A percentile compares a stretch with the other conserved stretches of the same genome.
These are phyloP conservation scores for Candida peoriensis DNA, from an alignment of 805 yeast genomes.

Conservation along the genomic window DNA sequence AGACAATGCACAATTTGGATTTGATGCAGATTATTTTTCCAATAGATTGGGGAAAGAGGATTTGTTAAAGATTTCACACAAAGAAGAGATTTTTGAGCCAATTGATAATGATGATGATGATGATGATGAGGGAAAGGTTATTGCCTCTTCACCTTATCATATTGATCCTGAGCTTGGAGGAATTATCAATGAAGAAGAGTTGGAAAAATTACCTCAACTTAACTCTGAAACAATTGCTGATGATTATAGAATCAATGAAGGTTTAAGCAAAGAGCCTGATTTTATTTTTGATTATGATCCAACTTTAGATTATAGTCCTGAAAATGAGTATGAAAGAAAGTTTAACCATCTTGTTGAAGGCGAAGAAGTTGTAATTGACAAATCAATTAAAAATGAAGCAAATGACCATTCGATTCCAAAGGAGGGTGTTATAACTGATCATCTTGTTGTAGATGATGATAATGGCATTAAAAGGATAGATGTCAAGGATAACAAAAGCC, in stretches of 20 bases:
- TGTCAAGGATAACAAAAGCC: no score
- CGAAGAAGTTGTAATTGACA: background rate
- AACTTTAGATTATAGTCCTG: background rate
- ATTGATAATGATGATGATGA: background rate
- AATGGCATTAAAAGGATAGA: no score
- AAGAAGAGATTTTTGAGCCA: background rate
- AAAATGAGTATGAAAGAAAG: background rate
- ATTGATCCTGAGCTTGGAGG: conserved; percentile 4
- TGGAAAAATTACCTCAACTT: background rate
- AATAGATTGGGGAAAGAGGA: background rate
- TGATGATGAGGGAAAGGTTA: background rate
- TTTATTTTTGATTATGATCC: conserved; percentile 6
- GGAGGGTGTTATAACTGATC: no score
- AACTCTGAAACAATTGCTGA: background rate
- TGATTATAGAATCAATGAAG: background rate
- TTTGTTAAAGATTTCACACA: background rate
- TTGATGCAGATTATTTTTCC: conserved; percentile 9
- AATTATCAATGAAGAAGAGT: conserved; percentile 2
- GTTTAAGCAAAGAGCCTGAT: conserved; percentile 4
- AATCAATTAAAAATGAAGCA: background rate
- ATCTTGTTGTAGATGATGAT: no score
- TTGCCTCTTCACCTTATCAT: conserved; percentile 5
- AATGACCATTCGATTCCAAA: background rate
- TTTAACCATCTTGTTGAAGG: background rate
- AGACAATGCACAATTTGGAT: no score